Evolutionary conservation across 257 asterid species (phyloP).

Genomic region (Anisodus acutangulus): DNA sequence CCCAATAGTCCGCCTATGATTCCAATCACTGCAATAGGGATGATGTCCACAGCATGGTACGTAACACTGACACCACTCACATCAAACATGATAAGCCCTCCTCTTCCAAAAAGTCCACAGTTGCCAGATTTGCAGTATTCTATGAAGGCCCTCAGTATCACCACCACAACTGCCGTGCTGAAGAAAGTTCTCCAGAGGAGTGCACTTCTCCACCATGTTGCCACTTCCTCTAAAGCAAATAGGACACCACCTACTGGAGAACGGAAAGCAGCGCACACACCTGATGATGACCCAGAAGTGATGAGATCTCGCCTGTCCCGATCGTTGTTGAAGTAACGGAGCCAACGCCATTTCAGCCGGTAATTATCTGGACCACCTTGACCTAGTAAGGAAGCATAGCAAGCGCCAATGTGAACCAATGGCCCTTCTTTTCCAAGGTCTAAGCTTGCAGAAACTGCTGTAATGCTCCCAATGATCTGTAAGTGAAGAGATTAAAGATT

Average conservation of each 20-base stretch:
- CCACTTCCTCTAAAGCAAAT: constrained; percentile 91
- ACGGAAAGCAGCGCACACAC: constrained; percentile 97
- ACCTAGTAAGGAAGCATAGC: constrained; percentile 84
- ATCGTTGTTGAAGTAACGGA: constrained; percentile 88
- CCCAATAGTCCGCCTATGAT: constrained; percentile 89
- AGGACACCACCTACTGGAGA: constrained; percentile 97
- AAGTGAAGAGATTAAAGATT: constrained; percentile 9
- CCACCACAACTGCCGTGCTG: constrained; percentile 93
- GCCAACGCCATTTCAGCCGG: constrained; percentile 86
- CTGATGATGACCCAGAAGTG: constrained; percentile 85
- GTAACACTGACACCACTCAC: constrained; percentile 75
- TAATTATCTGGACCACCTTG: constrained; percentile 91
- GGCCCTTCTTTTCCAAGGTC: constrained; percentile 99
- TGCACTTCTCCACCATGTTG: constrained; percentile 99
- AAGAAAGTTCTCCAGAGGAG: constrained; percentile 97
- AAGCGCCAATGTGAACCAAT: constrained; percentile 81
- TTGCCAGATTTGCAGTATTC: constrained; percentile 72
- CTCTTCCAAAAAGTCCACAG: constrained; percentile 89
- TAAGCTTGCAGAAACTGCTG: constrained; percentile 90
- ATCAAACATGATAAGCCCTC: constrained; percentile 91
- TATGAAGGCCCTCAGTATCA: constrained; percentile 83
- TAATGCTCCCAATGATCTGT: constrained; percentile 90
- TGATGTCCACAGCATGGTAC: constrained; percentile 62
- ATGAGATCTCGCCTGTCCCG: constrained; percentile 87
- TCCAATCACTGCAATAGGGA: constrained; percentile 78